A percentile compares a stretch with the other conserved stretches of the same genome.
Conservation (phyloP, 441 rosid genomes). For the California macrophylla region DNA sequence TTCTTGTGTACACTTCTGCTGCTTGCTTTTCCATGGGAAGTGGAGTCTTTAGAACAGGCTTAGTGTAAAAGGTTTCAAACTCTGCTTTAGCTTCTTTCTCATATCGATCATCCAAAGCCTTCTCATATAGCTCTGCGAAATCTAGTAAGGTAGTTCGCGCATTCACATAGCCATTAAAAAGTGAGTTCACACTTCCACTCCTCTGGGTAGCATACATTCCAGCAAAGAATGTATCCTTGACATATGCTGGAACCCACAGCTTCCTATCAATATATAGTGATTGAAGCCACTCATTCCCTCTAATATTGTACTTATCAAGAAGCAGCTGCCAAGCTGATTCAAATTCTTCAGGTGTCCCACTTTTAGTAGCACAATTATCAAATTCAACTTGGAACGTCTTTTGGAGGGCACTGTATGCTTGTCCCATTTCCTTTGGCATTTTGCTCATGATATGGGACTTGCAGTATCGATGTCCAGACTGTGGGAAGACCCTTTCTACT, state of each 20-base stretch:
- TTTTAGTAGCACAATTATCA: slow-evolving; percentile 31
- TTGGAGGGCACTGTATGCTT: slow-evolving; percentile 23
- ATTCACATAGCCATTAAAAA: slow-evolving; percentile 36
- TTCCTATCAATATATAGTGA: slow-evolving; percentile 32
- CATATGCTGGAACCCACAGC: slow-evolving; percentile 35
- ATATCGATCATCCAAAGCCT: slow-evolving; percentile 29
- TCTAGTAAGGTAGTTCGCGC: slow-evolving; percentile 32
- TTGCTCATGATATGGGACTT: slow-evolving; percentile 35
- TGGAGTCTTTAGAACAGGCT: slow-evolving; percentile 29
- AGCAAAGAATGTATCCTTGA: slow-evolving; percentile 34
- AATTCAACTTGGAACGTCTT: slow-evolving; percentile 31
- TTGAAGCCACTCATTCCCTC: slow-evolving; percentile 37
- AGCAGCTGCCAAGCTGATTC: slow-evolving; percentile 37
- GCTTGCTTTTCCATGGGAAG: slow-evolving; percentile 41
- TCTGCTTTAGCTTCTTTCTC: slow-evolving; percentile 39
- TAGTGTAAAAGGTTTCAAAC: slow-evolving; percentile 31
- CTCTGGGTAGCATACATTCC: slow-evolving; percentile 28
- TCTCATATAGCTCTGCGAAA: slow-evolving; percentile 32
- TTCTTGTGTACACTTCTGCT: slow-evolving; percentile 30
- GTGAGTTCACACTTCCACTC: slow-evolving; percentile 33
- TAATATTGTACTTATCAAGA: slow-evolving; percentile 29
- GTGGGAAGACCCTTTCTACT: slow-evolving; percentile 29
- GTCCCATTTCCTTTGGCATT: slow-evolving; percentile 34
- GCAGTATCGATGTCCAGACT: slow-evolving; percentile 30
- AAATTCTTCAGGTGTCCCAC: slow-evolving; percentile 30